Evolutionary conservation across 1,139 yeast species (phyloP).

Genomic region (Lodderomyces margitis): DNA sequence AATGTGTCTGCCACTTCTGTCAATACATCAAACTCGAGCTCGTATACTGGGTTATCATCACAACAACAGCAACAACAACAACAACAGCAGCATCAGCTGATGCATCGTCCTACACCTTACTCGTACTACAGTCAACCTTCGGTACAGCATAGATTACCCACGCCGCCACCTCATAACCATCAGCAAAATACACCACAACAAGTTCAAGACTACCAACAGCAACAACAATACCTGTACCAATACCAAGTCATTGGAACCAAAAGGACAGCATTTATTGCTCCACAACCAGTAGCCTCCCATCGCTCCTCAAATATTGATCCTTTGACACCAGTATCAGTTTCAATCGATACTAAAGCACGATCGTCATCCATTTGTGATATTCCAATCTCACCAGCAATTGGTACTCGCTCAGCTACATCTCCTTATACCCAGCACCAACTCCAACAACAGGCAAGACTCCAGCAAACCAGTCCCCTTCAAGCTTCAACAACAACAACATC

Average conservation of each 20-base stretch:
- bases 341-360: conserved; percentile 12
- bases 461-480: not conserved
- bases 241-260: not conserved
- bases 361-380: conserved; percentile 13
- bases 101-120: conserved; percentile 6
- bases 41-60: not conserved
- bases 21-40: not conserved
- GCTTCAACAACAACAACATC: conserved; percentile 3
- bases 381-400: conserved; percentile 6
- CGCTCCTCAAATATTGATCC: conserved; percentile 4
- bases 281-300: not conserved
- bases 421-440: not conserved
- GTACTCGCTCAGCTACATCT: not conserved
- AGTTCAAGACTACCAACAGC: no score
- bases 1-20: conserved; percentile 3
- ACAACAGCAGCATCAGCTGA: not conserved
- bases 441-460: not conserved
- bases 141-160: conserved; percentile 11
- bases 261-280: conserved; percentile 1
- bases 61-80: conserved; percentile 4
- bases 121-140: conserved; percentile 8
- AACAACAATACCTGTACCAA: not conserved
- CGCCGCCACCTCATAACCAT: conserved; percentile 8
- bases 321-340: conserved; percentile 11
- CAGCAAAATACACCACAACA: not conserved